A percentile compares a stretch with the other conserved stretches of the same genome.
Evolutionary conservation across 2,329 filamentous ascomycete genomes (phyloP).

Genomic region (Passalora sequoiae): DNA sequence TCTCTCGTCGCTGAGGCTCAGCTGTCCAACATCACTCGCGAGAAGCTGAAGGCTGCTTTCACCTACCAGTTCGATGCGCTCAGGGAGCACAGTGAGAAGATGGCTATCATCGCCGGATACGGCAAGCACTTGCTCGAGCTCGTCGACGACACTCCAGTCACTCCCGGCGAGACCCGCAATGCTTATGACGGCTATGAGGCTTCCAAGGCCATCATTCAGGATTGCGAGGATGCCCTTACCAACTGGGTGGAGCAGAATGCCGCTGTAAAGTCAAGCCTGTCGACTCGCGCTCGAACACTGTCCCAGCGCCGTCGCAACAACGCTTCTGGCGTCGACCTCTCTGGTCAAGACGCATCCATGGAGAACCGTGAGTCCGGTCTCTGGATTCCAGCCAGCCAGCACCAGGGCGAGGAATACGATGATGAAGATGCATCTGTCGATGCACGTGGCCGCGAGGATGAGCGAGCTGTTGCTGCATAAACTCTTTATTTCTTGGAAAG

Average conservation of each 20-base stretch:
- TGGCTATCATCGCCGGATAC: slow-evolving; percentile 94
- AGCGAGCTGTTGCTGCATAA: slow-evolving; percentile 31
- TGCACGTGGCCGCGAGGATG: slow-evolving; percentile 45
- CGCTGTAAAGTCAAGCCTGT: slow-evolving; percentile 80
- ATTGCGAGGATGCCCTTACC: slow-evolving; percentile 93
- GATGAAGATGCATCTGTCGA: slow-evolving; percentile 52
- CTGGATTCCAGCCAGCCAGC: slow-evolving; percentile 73
- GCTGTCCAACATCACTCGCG: slow-evolving; percentile 97
- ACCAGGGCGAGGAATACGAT: slow-evolving; percentile 56
- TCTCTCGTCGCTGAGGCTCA: slow-evolving; percentile 98
- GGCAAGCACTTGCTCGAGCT: slow-evolving; percentile 98
- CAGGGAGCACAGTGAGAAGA: slow-evolving; percentile 95
- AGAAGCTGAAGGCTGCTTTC: slow-evolving; percentile 98
- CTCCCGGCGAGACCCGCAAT: slow-evolving; percentile 88
- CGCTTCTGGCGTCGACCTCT: slow-evolving; percentile 72
- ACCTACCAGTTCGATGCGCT: slow-evolving; percentile 97
- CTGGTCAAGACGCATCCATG: slow-evolving; percentile 60
- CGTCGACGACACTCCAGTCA: slow-evolving; percentile 93
- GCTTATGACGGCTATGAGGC: slow-evolving; percentile 98
- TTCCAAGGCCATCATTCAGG: slow-evolving; percentile 97
- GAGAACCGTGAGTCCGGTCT: slow-evolving; percentile 64
- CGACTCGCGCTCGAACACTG: slow-evolving; percentile 77
- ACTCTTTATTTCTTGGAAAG: slow-evolving; percentile 5
- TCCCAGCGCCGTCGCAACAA: slow-evolving; percentile 71
- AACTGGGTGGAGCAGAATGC: slow-evolving; percentile 95